Conservation (phyloP, 1,284 basidiomycete genomes). For the Tylopilus microsporus region DNA sequence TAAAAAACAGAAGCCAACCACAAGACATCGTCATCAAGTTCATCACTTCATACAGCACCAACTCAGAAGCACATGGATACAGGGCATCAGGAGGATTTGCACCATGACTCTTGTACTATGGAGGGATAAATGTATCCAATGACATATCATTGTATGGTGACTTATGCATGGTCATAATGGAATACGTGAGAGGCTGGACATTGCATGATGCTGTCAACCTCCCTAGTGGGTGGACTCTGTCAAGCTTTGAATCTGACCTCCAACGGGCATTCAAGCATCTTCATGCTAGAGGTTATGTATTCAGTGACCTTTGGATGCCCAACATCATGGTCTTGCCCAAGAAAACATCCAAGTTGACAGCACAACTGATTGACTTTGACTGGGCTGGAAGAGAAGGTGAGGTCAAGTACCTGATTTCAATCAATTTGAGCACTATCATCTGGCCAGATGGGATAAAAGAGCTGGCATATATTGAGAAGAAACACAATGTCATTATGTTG, state of each 20-base stretch:
- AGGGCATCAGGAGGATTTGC: background rate
- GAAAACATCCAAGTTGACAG: background rate
- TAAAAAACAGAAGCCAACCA: background rate
- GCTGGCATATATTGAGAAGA: constrained; percentile 2
- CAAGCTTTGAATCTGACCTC: background rate
- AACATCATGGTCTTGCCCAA: constrained; percentile 15
- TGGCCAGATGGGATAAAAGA: constrained; percentile 9
- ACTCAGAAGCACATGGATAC: constrained; percentile 1
- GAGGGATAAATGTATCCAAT: background rate
- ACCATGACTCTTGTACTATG: background rate
- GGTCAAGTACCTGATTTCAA: constrained; percentile 5
- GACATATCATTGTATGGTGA: constrained; percentile 10
- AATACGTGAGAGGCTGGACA: constrained; percentile 3
- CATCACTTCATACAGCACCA: background rate
- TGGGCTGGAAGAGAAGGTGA: constrained; percentile 10
- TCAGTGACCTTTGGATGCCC: constrained; percentile 12
- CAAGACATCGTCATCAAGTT: constrained; percentile 19
- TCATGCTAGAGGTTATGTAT: constrained; percentile 16
- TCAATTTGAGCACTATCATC: background rate
- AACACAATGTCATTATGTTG: constrained; percentile 2
- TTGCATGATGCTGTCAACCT: background rate
- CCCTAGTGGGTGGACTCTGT: background rate
- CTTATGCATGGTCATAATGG: constrained; percentile 25
- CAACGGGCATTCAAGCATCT: background rate
- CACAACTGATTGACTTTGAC: background rate